Conservation (phyloP, 768 basidiomycete genomes). For the Xerocomellus intermedius region DNA sequence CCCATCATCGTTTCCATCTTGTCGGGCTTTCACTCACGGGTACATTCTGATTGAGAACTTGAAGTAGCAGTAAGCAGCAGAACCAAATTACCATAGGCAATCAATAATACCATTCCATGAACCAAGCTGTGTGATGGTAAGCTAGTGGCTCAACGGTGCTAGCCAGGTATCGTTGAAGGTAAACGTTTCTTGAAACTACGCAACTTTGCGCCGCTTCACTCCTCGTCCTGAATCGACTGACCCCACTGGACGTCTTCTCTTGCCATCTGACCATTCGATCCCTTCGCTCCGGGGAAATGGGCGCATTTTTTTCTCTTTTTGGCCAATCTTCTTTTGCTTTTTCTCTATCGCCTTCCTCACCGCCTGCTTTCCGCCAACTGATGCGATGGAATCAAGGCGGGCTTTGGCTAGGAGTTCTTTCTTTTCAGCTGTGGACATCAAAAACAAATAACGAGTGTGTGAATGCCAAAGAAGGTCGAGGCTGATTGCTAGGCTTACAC, state of each 20-base stretch:
- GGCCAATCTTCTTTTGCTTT: conserved; percentile 80
- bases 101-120: conserved; percentile 24
- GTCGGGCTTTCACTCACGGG: conserved; percentile 22
- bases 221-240: conserved; percentile 7
- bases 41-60: conserved; percentile 27
- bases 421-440: conserved; percentile 60
- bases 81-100: conserved; percentile 29
- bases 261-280: conserved; percentile 7
- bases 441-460: not conserved
- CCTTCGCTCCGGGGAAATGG: conserved; percentile 49
- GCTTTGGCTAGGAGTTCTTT: conserved; percentile 71
- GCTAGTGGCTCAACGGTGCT: not conserved
- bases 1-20: conserved; percentile 31
- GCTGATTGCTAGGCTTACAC: conserved; percentile 44
- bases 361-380: conserved; percentile 72
- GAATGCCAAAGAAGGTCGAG: not conserved
- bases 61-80: conserved; percentile 28
- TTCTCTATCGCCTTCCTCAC: conserved; percentile 88
- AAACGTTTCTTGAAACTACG: conserved; percentile 1
- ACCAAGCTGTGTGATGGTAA: not conserved
- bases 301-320: conserved; percentile 86
- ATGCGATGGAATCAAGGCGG: conserved; percentile 75
- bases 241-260: conserved; percentile 16
- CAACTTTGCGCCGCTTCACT: conserved; percentile 25
- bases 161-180: not conserved